Percentiles rank a stretch among this genome's conserved stretches.
Conservation (phyloP, 2,329 filamentous ascomycete genomes). For the Fusarium metavorans region DNA sequence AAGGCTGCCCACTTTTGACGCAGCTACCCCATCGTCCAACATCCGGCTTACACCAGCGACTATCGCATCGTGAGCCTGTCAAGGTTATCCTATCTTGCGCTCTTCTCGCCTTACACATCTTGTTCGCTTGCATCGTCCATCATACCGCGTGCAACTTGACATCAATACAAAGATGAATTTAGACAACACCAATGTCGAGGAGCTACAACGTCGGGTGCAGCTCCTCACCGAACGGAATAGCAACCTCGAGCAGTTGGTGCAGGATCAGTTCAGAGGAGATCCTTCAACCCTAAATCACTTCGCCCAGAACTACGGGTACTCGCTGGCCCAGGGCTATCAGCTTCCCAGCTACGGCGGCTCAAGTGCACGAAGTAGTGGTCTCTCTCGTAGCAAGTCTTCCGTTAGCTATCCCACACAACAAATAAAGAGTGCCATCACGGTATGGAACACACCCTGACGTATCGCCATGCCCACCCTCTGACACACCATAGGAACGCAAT, state of each 20-base stretch:
- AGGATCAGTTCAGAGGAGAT: slow-evolving; percentile 34
- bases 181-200: slow-evolving; percentile 38
- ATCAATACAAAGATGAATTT: slow-evolving; percentile 40
- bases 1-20: slow-evolving; percentile 22
- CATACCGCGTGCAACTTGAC: slow-evolving; percentile 15
- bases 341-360: slow-evolving; percentile 33
- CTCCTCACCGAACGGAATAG: slow-evolving; percentile 34
- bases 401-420: slow-evolving; percentile 44
- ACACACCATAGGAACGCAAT: slow-evolving; percentile 34
- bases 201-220: slow-evolving; percentile 45
- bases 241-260: slow-evolving; percentile 40
- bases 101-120: slow-evolving; percentile 8
- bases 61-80: slow-evolving; percentile 10
- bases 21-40: slow-evolving; percentile 13
- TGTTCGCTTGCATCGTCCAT: neutral
- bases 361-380: slow-evolving; percentile 37
- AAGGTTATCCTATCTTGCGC: slow-evolving; percentile 25
- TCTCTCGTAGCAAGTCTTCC: slow-evolving; percentile 46
- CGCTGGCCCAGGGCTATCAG: slow-evolving; percentile 32
- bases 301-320: slow-evolving; percentile 23
- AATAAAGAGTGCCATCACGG: slow-evolving; percentile 35
- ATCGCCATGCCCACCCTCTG: slow-evolving; percentile 19
- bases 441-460: slow-evolving; percentile 28
- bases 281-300: slow-evolving; percentile 33
- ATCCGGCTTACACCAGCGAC: slow-evolving; percentile 33